Percentiles rank a stretch among this genome's conserved stretches.
These are phyloP conservation scores for Lanmaoa pseudosensibilis DNA, from an alignment of 768 basidiomycete genomes.

Conservation along the genomic window DNA sequence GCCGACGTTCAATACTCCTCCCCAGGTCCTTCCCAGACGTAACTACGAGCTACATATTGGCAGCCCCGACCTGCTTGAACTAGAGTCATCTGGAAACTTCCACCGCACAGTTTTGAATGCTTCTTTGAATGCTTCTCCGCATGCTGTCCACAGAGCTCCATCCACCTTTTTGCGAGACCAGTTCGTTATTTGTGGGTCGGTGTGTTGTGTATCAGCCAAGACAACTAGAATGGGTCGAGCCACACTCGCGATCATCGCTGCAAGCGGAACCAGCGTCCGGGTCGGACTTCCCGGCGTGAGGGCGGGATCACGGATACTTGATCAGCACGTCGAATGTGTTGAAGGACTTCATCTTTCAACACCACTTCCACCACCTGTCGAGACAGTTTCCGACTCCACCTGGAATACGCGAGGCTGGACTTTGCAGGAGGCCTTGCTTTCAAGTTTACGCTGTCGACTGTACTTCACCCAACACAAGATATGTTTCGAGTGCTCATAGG, in stretches of 20 bases:
- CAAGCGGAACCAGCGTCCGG: slow-evolving; percentile 12
- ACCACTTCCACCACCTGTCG: slow-evolving; percentile 16
- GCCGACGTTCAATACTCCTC: too few species aligned
- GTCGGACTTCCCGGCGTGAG: slow-evolving; percentile 15
- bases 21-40: too few species aligned
- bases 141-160: too few species aligned
- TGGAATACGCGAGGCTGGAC: slow-evolving; percentile 28
- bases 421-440: slow-evolving; percentile 22
- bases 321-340: slow-evolving; percentile 20
- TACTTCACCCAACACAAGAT: slow-evolving; percentile 23
- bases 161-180: background rate
- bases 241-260: slow-evolving; percentile 20
- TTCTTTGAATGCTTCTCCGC: too few species aligned
- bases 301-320: slow-evolving; percentile 5
- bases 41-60: too few species aligned
- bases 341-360: slow-evolving; percentile 24
- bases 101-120: too few species aligned
- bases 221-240: slow-evolving; percentile 17
- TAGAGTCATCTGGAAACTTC: too few species aligned
- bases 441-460: slow-evolving; percentile 24
- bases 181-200: slow-evolving; percentile 29
- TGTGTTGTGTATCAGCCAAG: slow-evolving; percentile 26
- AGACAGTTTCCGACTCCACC: slow-evolving; percentile 1
- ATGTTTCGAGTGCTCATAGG: slow-evolving; percentile 23
- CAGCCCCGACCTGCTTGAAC: too few species aligned